Evolutionary conservation across 768 basidiomycete species (phyloP).

Genomic region (Amanita muscaria): DNA sequence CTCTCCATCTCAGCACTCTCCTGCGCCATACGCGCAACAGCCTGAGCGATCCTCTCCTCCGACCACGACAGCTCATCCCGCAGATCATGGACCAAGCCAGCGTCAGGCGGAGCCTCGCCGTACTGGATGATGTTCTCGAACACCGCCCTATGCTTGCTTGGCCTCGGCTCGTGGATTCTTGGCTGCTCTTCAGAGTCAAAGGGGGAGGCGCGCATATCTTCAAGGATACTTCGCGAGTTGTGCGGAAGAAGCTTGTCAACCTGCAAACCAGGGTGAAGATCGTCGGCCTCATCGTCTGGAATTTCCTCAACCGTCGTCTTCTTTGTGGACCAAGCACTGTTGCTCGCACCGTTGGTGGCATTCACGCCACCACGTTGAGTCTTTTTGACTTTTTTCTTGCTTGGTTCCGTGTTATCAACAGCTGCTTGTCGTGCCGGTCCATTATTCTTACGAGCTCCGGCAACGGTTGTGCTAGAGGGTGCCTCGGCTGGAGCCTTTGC

Average conservation of each 20-base stretch:
- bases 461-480: neutral
- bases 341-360: too few relatives aligned
- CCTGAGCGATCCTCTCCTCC: neutral
- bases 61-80: constrained; percentile 4
- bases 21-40: constrained; percentile 1
- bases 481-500: neutral
- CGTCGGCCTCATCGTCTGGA: constrained; percentile 5
- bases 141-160: constrained; percentile 7
- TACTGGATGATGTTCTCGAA: constrained; percentile 6
- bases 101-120: neutral
- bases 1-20: constrained; percentile 4
- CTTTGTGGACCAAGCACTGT: too few relatives aligned
- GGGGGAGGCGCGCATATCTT: neutral
- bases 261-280: neutral
- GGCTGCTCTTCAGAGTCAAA: neutral
- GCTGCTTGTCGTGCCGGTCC: neutral
- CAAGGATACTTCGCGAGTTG: constrained; percentile 7
- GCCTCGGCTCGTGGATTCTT: constrained; percentile 5
- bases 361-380: neutral
- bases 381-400: constrained; percentile 3
- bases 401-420: neutral
- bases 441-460: neutral
- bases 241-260: constrained; percentile 6
- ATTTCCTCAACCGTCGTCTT: constrained; percentile 3
- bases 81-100: neutral